Base-by-base conservation (phyloP, 1,139 yeast species). In the Saccharomyces hybrid region DNA sequence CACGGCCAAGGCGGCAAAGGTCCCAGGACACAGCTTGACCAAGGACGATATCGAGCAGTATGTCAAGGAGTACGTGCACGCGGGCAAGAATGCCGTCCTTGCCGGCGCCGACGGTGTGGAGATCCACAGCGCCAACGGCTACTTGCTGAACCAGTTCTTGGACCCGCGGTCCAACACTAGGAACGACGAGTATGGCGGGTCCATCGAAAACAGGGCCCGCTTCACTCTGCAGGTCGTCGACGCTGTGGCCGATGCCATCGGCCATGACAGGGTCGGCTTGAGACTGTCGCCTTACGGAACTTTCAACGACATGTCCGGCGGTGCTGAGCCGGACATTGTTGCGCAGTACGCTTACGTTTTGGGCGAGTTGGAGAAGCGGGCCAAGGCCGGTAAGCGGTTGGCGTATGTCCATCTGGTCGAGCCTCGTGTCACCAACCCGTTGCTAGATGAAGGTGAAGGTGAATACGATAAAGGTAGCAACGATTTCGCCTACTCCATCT, bases 341-440 rank as follows among this genome's bases (percentile, higher is more conserved):
- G 68, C 65, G 53, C 69, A 52, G 46, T 72, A 62, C 53, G 65
- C 70, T 13, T 72, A 72, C 58, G 52, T 73, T 3, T 53, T 64
- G 27, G 59, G 61, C 34, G 64, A 70, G 55, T 55, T 71, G 34
- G 70, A 71, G 53, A 60, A 55, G 41, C 58, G 70, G 52, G 69
- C 71, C 3, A 66, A 62, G 16, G 41, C 46, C 6, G 73, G 75
- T 44, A 64, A 72, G 23, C 60, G 68, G 32, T 57, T 78, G 26
- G 83, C 84, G 1, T 81, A 76, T 61, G 57, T 81, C 19, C 79
- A 79, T 46, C 51, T 78, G 44, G 75, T 80, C 48, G 85, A 81
- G 59, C 74, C 77, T 25, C 57, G 27, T 55, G 63, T 58, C 16
- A 31, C 67, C 70, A 48, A 69, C 60, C 27, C 63, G 6, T 51